These are phyloP conservation scores for Chenopodium suecicum DNA, from an alignment of 148 eudicot species.

Conservation along the genomic window DNA sequence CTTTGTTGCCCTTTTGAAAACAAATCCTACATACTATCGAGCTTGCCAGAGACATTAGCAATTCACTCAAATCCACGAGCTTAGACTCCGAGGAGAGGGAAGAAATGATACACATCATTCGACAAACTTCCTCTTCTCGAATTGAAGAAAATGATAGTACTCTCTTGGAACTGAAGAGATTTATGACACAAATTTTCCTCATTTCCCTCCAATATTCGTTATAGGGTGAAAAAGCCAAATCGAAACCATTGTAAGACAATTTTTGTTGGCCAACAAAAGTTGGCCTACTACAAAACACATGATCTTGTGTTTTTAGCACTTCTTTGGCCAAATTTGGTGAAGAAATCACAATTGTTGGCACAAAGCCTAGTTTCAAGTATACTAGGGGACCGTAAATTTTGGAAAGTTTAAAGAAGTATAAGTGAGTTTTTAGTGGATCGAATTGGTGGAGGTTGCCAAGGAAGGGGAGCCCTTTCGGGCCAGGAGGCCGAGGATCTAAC, in stretches of 20 bases:
- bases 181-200: constrained; percentile 17
- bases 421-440: background rate
- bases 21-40: constrained; percentile 16
- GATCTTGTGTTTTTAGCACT: constrained; percentile 30
- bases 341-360: constrained; percentile 18
- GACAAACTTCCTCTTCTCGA: constrained; percentile 25
- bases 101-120: constrained; percentile 16
- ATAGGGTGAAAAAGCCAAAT: constrained; percentile 19
- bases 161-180: constrained; percentile 25
- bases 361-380: constrained; percentile 12
- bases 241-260: constrained; percentile 24
- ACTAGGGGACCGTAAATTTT: constrained; percentile 10
- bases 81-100: constrained; percentile 5
- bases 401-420: constrained; percentile 14
- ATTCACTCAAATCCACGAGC: constrained; percentile 10
- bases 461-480: background rate
- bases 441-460: constrained; percentile 1
- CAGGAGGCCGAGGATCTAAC: background rate
- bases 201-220: constrained; percentile 25
- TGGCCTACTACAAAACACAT: constrained; percentile 20
- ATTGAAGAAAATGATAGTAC: constrained; percentile 23
- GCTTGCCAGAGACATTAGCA: constrained; percentile 3
- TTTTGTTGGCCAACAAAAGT: constrained; percentile 8
- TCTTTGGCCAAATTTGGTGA: constrained; percentile 19
- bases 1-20: background rate